Percentiles rank a stretch among this genome's conserved stretches.
phyloP scores from a whole-genome alignment of 1,139 yeast genomes.

The Waltiozyma sp. region DNA sequence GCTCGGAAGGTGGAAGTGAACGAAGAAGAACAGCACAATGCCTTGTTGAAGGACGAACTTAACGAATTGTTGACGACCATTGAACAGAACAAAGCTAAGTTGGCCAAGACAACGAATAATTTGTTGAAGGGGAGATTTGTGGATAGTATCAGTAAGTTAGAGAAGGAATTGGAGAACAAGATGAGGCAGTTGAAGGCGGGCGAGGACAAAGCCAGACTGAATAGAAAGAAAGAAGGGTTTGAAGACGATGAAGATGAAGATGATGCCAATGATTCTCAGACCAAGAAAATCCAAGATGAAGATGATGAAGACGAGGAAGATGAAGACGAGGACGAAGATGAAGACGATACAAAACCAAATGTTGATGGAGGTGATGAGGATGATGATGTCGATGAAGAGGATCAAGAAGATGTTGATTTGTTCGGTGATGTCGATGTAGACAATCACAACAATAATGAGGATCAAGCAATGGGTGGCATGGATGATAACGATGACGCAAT shows the following conservation, averaged over 20 bases:
- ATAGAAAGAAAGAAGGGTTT: conserved; percentile 3
- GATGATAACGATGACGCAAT: conserved; percentile 19
- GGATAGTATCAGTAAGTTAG: conserved; percentile 69
- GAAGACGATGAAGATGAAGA: conserved; percentile 10
- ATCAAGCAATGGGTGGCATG: conserved; percentile 15
- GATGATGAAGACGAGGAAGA: conserved; percentile 22
- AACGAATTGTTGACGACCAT: conserved; percentile 74
- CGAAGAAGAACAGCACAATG: conserved; percentile 51
- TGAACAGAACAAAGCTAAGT: conserved; percentile 61
- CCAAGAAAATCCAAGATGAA: conserved; percentile 19
- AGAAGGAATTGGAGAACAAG: conserved; percentile 76
- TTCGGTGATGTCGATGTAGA: conserved; percentile 23
- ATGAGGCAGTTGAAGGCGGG: conserved; percentile 50
- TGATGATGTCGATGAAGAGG: conserved; percentile 24
- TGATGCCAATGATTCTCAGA: conserved; percentile 19
- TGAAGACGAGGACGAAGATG: conserved; percentile 20
- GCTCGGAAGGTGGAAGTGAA: conserved; percentile 23
- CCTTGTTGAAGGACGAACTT: conserved; percentile 75
- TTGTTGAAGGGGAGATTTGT: conserved; percentile 81
- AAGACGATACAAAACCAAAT: conserved; percentile 18
- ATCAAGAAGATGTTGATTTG: conserved; percentile 24
- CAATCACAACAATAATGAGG: conserved; percentile 18
- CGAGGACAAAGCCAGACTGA: conserved; percentile 20
- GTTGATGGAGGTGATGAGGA: conserved; percentile 21
- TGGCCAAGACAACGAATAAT: conserved; percentile 72